Conservation (phyloP, 2,329 filamentous ascomycete genomes). For the Diaporthe aspalathi region DNA sequence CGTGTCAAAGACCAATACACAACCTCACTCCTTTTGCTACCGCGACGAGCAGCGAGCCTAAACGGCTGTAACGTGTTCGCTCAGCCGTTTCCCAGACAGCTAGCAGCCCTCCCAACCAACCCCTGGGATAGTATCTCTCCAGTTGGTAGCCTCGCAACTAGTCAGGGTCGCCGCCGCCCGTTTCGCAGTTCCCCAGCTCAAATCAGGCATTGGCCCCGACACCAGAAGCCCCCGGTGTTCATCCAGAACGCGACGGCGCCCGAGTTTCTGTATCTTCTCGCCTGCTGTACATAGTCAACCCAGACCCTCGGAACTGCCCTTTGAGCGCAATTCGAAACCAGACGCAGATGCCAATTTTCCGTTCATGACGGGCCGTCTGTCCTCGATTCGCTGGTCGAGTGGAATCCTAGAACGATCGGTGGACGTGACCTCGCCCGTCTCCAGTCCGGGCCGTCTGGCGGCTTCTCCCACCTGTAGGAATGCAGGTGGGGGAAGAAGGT, state of each 20-base stretch:
- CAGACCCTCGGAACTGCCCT: too few species aligned
- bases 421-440: not conserved
- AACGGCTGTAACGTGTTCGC: not conserved
- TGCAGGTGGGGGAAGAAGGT: not conserved
- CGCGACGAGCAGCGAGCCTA: not conserved
- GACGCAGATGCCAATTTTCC: not conserved
- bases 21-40: conserved; percentile 3
- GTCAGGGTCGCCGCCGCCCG: too few species aligned
- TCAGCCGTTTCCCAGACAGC: conserved; percentile 12
- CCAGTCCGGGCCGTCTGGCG: not conserved
- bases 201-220: not conserved
- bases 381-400: not conserved
- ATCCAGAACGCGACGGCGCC: not conserved
- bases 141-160: not conserved
- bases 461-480: conserved; percentile 10
- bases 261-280: too few species aligned
- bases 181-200: too few species aligned
- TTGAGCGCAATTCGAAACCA: not conserved
- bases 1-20: not conserved
- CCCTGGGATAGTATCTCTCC: not conserved
- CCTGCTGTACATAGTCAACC: too few species aligned
- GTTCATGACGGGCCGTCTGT: too few species aligned
- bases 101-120: conserved; percentile 19
- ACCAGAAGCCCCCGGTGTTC: not conserved
- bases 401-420: conserved; percentile 5